These are phyloP conservation scores for Aspergillus ruber DNA, from an alignment of 2,329 filamentous ascomycete genomes.

Conservation along the genomic window DNA sequence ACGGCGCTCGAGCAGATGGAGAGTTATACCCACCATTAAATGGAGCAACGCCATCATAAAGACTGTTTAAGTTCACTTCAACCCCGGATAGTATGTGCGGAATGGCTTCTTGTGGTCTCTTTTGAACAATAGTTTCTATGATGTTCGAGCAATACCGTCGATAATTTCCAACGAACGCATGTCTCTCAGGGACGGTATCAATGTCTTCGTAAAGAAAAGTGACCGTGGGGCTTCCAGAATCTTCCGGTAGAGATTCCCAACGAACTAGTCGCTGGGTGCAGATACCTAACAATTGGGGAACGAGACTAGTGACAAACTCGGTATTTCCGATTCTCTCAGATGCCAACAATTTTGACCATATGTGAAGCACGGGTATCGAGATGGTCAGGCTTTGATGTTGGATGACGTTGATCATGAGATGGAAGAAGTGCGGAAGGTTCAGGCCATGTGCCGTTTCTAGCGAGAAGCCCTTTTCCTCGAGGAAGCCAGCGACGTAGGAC, in stretches of 20 bases:
- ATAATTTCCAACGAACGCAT: slow-evolving; percentile 94
- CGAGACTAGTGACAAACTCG: slow-evolving; percentile 53
- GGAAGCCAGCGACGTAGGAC: slow-evolving; percentile 74
- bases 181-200: slow-evolving; percentile 85
- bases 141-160: slow-evolving; percentile 81
- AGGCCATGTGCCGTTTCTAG: slow-evolving; percentile 52
- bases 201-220: slow-evolving; percentile 87
- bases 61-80: slow-evolving; percentile 63
- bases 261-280: slow-evolving; percentile 78
- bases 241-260: slow-evolving; percentile 79
- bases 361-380: slow-evolving; percentile 85
- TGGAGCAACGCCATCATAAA: slow-evolving; percentile 64
- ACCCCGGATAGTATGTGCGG: slow-evolving; percentile 78
- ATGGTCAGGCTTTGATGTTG: slow-evolving; percentile 83
- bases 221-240: slow-evolving; percentile 71
- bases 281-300: slow-evolving; percentile 71
- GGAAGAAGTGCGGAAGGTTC: slow-evolving; percentile 69
- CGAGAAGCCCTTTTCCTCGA: slow-evolving; percentile 67
- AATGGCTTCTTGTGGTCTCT: slow-evolving; percentile 77
- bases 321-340: slow-evolving; percentile 60
- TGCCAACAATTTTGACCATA: slow-evolving; percentile 77
- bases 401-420: slow-evolving; percentile 70
- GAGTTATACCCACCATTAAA: slow-evolving; percentile 54
- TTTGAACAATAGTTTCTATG: slow-evolving; percentile 77
- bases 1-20: background rate